Evolutionary conservation across 495 filamentous ascomycete genomes (phyloP).

Genomic region (Bacidia rubella): DNA sequence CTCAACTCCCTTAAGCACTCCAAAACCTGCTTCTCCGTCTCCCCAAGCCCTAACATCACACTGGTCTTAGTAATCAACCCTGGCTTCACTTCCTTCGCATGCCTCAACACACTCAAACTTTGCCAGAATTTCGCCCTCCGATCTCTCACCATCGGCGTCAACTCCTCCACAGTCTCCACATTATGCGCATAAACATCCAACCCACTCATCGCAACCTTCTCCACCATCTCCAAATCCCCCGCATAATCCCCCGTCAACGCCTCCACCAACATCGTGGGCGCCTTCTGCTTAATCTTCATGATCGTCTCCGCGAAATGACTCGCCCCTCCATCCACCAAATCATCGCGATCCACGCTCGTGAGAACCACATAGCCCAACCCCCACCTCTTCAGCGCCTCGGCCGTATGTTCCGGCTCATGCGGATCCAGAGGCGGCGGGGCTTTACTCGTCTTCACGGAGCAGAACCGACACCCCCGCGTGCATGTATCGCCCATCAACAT

Average conservation of each 20-base stretch:
- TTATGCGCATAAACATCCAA: slow-evolving; percentile 97
- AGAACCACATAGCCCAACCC: slow-evolving; percentile 91
- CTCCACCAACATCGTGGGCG: slow-evolving; percentile 78
- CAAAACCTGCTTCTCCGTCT: slow-evolving; percentile 82
- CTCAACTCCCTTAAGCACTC: slow-evolving; percentile 68
- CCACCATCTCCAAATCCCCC: slow-evolving; percentile 73
- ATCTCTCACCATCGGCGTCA: slow-evolving; percentile 83
- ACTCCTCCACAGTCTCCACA: slow-evolving; percentile 81
- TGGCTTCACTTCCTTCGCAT: slow-evolving; percentile 62
- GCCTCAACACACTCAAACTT: slow-evolving; percentile 63
- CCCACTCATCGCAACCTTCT: slow-evolving; percentile 68
- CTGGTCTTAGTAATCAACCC: slow-evolving; percentile 91
- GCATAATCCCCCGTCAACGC: slow-evolving; percentile 83
- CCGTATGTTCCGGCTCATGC: slow-evolving; percentile 93
- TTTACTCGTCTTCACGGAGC: slow-evolving; percentile 80
- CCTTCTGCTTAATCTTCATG: slow-evolving; percentile 82
- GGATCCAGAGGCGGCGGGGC: slow-evolving; percentile 73
- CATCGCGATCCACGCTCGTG: slow-evolving; percentile 86
- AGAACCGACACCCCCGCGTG: slow-evolving; percentile 93
- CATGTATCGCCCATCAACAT: slow-evolving; percentile 99
- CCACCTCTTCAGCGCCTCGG: slow-evolving; percentile 85
- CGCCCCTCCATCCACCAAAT: slow-evolving; percentile 78
- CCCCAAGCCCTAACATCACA: slow-evolving; percentile 90
- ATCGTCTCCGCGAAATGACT: slow-evolving; percentile 91
- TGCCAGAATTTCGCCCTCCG: slow-evolving; percentile 82